Base-by-base conservation (phyloP, 352 stramenopile species). In the Globisporangium parvum region DNA sequence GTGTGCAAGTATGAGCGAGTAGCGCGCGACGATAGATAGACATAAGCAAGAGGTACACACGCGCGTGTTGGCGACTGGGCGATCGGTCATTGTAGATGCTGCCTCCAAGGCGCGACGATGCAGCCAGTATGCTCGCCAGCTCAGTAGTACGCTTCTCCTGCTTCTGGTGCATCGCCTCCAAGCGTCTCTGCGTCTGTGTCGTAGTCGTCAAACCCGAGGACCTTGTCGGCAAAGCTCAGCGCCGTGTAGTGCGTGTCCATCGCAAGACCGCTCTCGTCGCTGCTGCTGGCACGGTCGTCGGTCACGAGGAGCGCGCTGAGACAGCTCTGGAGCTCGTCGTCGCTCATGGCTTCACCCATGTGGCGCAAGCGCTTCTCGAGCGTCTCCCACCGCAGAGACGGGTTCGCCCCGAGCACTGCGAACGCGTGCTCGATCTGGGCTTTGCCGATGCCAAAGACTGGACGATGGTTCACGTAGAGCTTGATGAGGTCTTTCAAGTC, bases 401-500 rank as follows among this genome's bases (percentile, higher is more conserved):
- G 48, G 15, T 55, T 52, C 12, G 33, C 21, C 10, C 51, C 71
- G 1, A 95, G 66, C 9, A 80, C 57, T 12, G 73, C 55, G 37
- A 97, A 94, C 20, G 88, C 86, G 24, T 75, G 55, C 47, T 83
- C 70, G 53, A 97, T 96, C 40, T 92, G 69, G 11, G 69, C 60
- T 45, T 93, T 95, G 23, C 75, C 78, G 37, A 95, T 82, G 14
- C 82, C 83, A 47, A 93, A 87, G 15, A 97, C 90, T 0, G 91
- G 87, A 0, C 91, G 85, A 62, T 98, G 92, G 65, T 98, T 98
- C 46, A 97, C 75, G 66, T 97, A 98, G 23, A 98, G 68, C 60
- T 87, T 89, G 53, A 97, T 80, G 31, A 97, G 85, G n/a, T 94
- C 81, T 5, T 66, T 46, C 6, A 92, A 48, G 14, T 67, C 69